Percentiles rank a stretch among this genome's conserved stretches.
These are phyloP conservation scores for Carex pumila DNA, from an alignment of 176 grass and related monocot species.

Conservation along the genomic window DNA sequence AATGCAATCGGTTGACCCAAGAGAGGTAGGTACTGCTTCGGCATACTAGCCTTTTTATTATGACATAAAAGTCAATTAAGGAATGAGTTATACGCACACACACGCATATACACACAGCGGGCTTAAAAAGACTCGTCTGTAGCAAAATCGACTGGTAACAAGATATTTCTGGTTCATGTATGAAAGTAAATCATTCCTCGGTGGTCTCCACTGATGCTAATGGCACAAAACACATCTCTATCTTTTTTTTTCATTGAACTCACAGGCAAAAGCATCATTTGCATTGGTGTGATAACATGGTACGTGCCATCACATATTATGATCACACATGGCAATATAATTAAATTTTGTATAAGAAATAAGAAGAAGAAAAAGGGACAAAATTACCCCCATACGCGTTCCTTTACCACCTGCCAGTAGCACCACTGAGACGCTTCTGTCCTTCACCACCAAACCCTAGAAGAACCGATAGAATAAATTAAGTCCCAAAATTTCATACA, in stretches of 20 bases:
- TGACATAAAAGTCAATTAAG: background rate
- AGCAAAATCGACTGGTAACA: background rate
- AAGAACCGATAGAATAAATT: background rate
- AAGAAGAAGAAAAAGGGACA: background rate
- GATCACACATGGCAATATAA: background rate
- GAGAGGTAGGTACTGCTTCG: constrained; percentile 89
- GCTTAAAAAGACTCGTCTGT: background rate
- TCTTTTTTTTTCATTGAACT: background rate
- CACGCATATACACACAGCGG: background rate
- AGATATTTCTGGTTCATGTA: background rate
- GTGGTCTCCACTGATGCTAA: background rate
- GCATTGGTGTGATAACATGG: background rate
- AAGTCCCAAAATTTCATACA: background rate
- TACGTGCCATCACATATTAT: background rate
- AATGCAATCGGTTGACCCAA: constrained; percentile 79
- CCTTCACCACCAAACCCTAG: constrained; percentile 52
- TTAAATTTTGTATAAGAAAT: background rate
- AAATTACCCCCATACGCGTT: constrained; percentile 80
- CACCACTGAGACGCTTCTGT: constrained; percentile 85
- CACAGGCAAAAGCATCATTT: background rate
- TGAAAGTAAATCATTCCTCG: background rate
- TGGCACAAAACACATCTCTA: background rate
- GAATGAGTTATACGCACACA: background rate
- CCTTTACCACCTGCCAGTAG: constrained; percentile 82
- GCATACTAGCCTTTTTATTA: constrained; percentile 77